These are phyloP conservation scores for Nicotiana paniculata DNA, from an alignment of 257 asterid genomes.

Conservation along the genomic window DNA sequence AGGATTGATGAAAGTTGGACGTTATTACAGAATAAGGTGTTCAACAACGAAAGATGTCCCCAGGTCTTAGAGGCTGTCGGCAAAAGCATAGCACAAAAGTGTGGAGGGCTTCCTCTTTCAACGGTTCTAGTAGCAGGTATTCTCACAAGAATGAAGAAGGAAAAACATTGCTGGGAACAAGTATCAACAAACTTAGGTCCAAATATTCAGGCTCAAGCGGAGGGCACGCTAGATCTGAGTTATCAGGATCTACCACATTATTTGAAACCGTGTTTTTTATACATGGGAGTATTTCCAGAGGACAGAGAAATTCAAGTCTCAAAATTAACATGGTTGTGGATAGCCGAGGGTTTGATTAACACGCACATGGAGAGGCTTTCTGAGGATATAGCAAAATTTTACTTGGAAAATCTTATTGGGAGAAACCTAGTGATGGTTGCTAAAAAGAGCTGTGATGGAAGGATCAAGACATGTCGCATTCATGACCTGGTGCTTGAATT, in stretches of 20 bases:
- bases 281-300: slow-evolving; percentile 1
- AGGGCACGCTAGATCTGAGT: background rate
- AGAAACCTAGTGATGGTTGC: background rate
- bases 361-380: background rate
- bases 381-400: background rate
- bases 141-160: background rate
- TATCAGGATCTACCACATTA: slow-evolving; percentile 4
- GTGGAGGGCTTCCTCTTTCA: slow-evolving; percentile 13
- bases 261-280: background rate
- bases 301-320: background rate
- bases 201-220: background rate
- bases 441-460: background rate
- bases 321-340: slow-evolving; percentile 6
- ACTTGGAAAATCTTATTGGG: slow-evolving; percentile 1
- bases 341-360: slow-evolving; percentile 6
- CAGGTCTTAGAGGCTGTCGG: background rate
- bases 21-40: background rate
- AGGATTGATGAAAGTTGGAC: background rate
- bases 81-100: background rate
- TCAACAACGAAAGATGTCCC: background rate
- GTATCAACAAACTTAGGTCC: background rate
- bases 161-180: background rate
- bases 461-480: background rate
- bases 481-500: slow-evolving; percentile 10
- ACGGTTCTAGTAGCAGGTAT: background rate